Base-by-base conservation (phyloP, 2,329 filamentous ascomycete species). In the Rasamsonia emersonii region DNA sequence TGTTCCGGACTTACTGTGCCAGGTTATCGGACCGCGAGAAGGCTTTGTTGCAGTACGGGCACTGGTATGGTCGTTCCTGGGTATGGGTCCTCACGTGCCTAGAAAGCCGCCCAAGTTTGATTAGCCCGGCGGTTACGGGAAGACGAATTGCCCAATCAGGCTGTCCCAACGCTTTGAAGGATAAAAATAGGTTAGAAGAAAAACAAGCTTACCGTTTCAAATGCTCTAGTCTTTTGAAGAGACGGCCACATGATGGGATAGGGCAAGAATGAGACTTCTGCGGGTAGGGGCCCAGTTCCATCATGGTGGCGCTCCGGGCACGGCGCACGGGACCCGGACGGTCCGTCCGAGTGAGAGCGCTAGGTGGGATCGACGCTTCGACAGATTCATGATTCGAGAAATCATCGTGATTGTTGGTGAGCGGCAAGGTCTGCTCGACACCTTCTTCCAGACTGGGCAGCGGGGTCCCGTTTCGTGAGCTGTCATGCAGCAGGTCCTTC, bases 31-130 rank as follows among this genome's bases (percentile, higher is more conserved):
- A 96, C 65, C 91, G 75, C 38, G 91, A 96, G 64, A 98, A 98
- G 45, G 89, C 89, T 72, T 96, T 96, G 73, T 84, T 94, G 77
- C 91, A 98, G 62, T 93, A 81, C 49, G 84, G 83, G 75, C 91
- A 98, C 57, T 93, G 81, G 65, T 98, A 98, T 49, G 91, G 91
- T 67, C 89, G 85, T 71, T 98, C 91, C 72, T 98, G 91, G 35
- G 91, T 98, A 72, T 98, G 91, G 54, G 91, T 98, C 67, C 91
- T 84, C 62, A 98, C 91, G 68, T 98, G 91, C 73, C 88, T 93
- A 74, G n/a, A n/a, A n/a, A n/a, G 50, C 57, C 61, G 62, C 57
- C 50, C 53, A 17, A 30, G 28, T 19, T 30, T 54, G 44, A 46
- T 68, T 53, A 68, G 65, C 64, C 7, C 56, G 61, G 70, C 66